Percentiles rank a stretch among this genome's conserved stretches.
Evolutionary conservation across 441 rosid genomes (phyloP).

Genomic region (Flueggea neowawraea): DNA sequence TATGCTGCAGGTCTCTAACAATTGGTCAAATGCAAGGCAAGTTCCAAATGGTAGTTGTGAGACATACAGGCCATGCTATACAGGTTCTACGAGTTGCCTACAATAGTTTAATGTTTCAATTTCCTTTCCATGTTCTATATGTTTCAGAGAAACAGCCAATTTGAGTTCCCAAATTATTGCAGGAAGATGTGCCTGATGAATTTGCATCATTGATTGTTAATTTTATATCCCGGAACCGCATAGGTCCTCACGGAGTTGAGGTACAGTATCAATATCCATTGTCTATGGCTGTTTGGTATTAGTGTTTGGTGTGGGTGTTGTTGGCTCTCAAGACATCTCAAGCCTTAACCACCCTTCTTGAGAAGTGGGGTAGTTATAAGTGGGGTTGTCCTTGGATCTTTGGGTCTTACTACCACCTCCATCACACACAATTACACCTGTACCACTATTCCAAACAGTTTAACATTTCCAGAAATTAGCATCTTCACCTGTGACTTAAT

Average conservation of each 20-base stretch:
- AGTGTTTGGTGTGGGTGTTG: neutral
- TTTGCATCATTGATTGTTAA: constrained; percentile 60
- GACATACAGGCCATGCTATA: constrained; percentile 97
- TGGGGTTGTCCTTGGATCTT: no score
- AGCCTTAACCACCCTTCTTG: no score
- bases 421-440: no score
- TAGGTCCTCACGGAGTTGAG: constrained; percentile 85
- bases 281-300: neutral
- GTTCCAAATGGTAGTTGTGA: constrained; percentile 95
- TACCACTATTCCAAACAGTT: no score
- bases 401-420: no score
- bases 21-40: constrained; percentile 99
- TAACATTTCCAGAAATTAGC: no score
- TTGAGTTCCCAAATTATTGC: constrained; percentile 15
- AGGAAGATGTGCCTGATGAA: constrained; percentile 97
- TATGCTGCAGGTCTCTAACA: constrained; percentile 67
- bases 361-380: no score
- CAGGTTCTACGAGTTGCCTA: constrained; percentile 43
- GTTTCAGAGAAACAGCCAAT: neutral
- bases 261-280: constrained; percentile 25
- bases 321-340: neutral
- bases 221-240: constrained; percentile 82
- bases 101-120: no score
- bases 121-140: neutral
- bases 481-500: neutral